Conservation (phyloP, 2,329 filamentous ascomycete species). For the Cercospora citrullina region DNA sequence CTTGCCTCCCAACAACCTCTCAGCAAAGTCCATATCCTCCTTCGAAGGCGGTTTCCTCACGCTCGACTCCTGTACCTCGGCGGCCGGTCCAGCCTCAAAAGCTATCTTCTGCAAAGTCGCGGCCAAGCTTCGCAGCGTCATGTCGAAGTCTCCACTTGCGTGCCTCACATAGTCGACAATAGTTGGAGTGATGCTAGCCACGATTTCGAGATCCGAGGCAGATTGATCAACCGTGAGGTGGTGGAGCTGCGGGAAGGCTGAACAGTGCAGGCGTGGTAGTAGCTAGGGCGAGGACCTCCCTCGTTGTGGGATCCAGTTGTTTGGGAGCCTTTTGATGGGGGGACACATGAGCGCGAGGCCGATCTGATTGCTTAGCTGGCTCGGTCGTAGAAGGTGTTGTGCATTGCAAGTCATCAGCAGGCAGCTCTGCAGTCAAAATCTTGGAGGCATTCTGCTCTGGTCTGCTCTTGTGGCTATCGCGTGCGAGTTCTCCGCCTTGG, state of each 20-base stretch:
- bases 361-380: background rate
- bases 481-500: background rate
- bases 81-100: background rate
- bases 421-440: background rate
- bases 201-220: background rate
- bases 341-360: background rate
- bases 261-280: background rate
- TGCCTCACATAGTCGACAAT: background rate
- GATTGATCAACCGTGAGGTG: background rate
- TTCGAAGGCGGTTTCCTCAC: background rate
- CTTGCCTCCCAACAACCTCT: background rate
- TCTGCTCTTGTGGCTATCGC: background rate
- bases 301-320: background rate
- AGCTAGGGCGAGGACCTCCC: background rate
- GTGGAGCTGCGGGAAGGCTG: background rate
- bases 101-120: background rate
- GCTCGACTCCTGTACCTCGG: background rate
- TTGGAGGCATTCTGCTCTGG: background rate
- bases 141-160: background rate
- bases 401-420: background rate
- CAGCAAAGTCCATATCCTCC: background rate
- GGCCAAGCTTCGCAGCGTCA: background rate
- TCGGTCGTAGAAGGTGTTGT: background rate
- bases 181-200: background rate
- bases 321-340: background rate